Conservation (phyloP, 805 yeast species). For the Kodamaea jinghongensis region DNA sequence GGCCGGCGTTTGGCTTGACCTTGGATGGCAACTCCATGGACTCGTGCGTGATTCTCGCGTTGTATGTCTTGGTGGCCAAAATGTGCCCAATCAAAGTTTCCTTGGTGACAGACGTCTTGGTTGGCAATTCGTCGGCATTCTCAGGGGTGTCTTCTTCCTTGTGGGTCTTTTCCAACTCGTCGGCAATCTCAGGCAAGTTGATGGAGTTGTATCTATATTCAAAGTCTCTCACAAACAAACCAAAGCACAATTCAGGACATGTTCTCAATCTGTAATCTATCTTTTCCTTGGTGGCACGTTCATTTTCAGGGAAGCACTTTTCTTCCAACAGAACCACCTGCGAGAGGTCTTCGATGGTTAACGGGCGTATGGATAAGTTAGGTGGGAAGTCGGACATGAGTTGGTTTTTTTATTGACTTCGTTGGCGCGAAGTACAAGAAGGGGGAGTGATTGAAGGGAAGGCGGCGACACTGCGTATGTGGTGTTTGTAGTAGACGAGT, state of each 20-base stretch:
- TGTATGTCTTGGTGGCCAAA: constrained; percentile 67
- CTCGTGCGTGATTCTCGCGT: constrained; percentile 49
- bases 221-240: constrained; percentile 77
- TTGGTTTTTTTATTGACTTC: too few species aligned
- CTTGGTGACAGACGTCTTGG: constrained; percentile 47
- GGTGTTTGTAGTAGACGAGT: too few species aligned
- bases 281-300: constrained; percentile 65
- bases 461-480: too few species aligned
- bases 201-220: constrained; percentile 41
- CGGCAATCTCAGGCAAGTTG: constrained; percentile 41
- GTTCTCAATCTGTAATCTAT: constrained; percentile 63
- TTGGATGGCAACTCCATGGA: constrained; percentile 59
- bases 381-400: constrained; percentile 48
- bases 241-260: constrained; percentile 91
- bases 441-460: too few species aligned
- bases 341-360: constrained; percentile 68
- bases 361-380: constrained; percentile 59
- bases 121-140: constrained; percentile 41
- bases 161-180: constrained; percentile 27
- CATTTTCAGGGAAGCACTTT: constrained; percentile 65
- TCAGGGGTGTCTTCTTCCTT: constrained; percentile 14
- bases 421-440: too few species aligned
- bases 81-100: constrained; percentile 79
- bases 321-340: constrained; percentile 61
- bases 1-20: constrained; percentile 47